Evolutionary conservation across 768 basidiomycete species (phyloP).

Genomic region (Suillus discolor): DNA sequence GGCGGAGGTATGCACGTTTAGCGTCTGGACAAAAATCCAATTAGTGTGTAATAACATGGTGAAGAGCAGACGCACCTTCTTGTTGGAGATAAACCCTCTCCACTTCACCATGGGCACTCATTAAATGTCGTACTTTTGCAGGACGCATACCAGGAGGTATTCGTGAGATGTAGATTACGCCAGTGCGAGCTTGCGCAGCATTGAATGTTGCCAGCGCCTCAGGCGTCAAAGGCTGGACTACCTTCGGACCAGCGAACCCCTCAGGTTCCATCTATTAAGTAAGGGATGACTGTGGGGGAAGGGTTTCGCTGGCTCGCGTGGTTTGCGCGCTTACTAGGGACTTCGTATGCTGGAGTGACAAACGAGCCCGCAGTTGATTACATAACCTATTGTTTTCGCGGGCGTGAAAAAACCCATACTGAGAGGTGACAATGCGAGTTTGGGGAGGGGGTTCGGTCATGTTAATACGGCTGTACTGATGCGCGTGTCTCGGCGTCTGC

Average conservation of each 20-base stretch:
- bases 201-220: slow-evolving; percentile 79
- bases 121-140: slow-evolving; percentile 90
- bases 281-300: no score
- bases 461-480: no score
- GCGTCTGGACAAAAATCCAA: slow-evolving; percentile 52
- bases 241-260: slow-evolving; percentile 62
- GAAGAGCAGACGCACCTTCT: slow-evolving; percentile 59
- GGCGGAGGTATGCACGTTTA: slow-evolving; percentile 83
- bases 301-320: no score
- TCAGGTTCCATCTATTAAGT: slow-evolving; percentile 47
- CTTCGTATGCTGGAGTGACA: no score
- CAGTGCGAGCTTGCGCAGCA: slow-evolving; percentile 72
- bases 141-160: slow-evolving; percentile 99
- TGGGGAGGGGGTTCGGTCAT: no score
- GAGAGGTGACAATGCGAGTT: no score
- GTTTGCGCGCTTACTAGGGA: no score
- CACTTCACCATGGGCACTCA: slow-evolving; percentile 87
- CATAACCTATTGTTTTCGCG: no score
- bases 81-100: slow-evolving; percentile 92
- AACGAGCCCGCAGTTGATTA: no score
- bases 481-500: no score
- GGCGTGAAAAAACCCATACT: no score
- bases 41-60: slow-evolving; percentile 4
- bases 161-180: slow-evolving; percentile 92
- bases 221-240: slow-evolving; percentile 71